Conservation (phyloP, 2,329 filamentous ascomycete species). For the Elsinoe necatrix region DNA sequence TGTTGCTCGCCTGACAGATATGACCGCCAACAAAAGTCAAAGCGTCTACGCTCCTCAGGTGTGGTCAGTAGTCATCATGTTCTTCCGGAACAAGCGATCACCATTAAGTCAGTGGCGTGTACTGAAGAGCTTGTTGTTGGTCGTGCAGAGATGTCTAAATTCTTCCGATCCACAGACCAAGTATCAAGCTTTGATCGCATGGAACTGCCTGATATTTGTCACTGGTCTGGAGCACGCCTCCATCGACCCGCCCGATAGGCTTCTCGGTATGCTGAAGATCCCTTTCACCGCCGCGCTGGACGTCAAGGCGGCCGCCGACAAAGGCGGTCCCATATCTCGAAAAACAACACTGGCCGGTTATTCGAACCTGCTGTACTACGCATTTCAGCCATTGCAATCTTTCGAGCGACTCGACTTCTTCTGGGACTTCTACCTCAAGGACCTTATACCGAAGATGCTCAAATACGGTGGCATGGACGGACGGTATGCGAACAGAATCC, state of each 20-base stretch:
- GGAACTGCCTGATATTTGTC: conserved; percentile 74
- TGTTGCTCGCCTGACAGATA: conserved; percentile 55
- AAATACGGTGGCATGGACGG: conserved; percentile 43
- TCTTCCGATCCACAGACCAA: conserved; percentile 62
- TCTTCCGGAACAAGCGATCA: conserved; percentile 56
- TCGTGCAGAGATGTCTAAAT: conserved; percentile 80
- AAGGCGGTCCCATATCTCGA: conserved; percentile 36
- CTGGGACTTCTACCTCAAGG: conserved; percentile 68
- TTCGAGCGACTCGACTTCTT: conserved; percentile 60
- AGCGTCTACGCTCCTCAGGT: conserved; percentile 69
- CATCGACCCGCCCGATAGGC: conserved; percentile 44
- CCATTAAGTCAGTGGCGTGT: conserved; percentile 56
- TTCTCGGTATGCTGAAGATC: conserved; percentile 57
- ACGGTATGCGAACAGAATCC: conserved; percentile 56
- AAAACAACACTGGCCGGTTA: conserved; percentile 63
- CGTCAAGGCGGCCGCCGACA: conserved; percentile 50
- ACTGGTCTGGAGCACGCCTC: conserved; percentile 56
- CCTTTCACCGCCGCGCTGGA: conserved; percentile 60
- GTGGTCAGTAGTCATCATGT: conserved; percentile 74
- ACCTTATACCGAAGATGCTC: conserved; percentile 53
- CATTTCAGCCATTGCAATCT: conserved; percentile 62
- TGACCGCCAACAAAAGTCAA: conserved; percentile 54
- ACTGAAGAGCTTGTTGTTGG: conserved; percentile 62
- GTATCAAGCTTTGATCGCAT: conserved; percentile 71
- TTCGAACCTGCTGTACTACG: conserved; percentile 74